Base-by-base conservation (phyloP, 495 filamentous ascomycete species). In the Xylaria bambusicola region DNA sequence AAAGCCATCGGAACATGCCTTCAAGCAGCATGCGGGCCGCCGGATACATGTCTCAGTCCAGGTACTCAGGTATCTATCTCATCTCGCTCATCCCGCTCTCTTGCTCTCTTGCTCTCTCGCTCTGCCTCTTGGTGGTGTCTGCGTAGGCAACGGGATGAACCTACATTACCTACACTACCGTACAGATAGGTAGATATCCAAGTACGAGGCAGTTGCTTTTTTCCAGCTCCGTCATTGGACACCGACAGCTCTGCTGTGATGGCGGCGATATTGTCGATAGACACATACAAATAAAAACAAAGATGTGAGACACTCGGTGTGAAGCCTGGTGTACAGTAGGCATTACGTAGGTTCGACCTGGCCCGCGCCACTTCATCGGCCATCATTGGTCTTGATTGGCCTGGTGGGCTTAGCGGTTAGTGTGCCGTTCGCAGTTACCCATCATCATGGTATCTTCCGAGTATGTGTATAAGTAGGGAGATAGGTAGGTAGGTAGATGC, bases 351-450 rank as follows among this genome's bases (percentile, higher is more conserved):
- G 3, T 21, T 20, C 41, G 5, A 44, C 6, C n/a, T n/a, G n/a
- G n/a, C n/a, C n/a, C n/a, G n/a, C n/a, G n/a, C n/a, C n/a, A n/a
- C n/a, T n/a, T n/a, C n/a, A n/a, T n/a, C n/a, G n/a, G n/a, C n/a
- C n/a, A n/a, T 44, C 38, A 42, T 54, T 54, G 52, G 52, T 23
- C 52, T 54, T 33, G 38, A 33, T 44, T n/a, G n/a, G n/a, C n/a
- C n/a, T n/a, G n/a, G n/a, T n/a, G n/a, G n/a, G n/a, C n/a, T n/a
- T n/a, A n/a, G 52, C 23, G 41, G 24, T 33, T 52, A 38, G 31
- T 33, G 31, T 24, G 12, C 1, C 49, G 49, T 26, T 52, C 49
- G 49, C 31, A 52, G 50, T 21, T 53, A 27, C 44, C 52, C 52
- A 42, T 44, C 36, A 54, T 54, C 52, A 44, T 44, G 52, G 36